phyloP scores from a whole-genome alignment of 2,329 filamentous ascomycete species.

The Calonectria pseudoturangicola region DNA sequence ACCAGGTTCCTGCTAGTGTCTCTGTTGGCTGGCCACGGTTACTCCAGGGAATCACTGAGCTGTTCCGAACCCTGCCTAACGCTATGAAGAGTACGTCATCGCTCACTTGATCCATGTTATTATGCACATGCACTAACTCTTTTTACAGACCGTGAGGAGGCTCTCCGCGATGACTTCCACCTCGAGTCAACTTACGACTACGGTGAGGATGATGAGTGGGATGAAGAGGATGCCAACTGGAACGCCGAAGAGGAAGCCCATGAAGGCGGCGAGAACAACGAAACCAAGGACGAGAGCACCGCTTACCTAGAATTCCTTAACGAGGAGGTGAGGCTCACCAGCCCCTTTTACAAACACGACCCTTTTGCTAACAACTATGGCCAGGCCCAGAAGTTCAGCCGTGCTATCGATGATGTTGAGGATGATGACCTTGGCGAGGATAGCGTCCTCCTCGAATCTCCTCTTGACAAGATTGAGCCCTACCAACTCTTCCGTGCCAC shows the following conservation, averaged over 20 bases:
- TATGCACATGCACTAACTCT: constrained; percentile 51
- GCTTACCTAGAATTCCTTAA: constrained; percentile 97
- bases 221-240: constrained; percentile 89
- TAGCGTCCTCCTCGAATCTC: constrained; percentile 92
- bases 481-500: constrained; percentile 91
- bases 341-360: neutral
- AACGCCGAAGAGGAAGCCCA: constrained; percentile 82
- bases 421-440: constrained; percentile 95
- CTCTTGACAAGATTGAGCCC: constrained; percentile 95
- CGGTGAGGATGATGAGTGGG: constrained; percentile 87
- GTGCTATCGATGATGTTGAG: constrained; percentile 80
- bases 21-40: constrained; percentile 96
- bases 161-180: constrained; percentile 89
- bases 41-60: constrained; percentile 88
- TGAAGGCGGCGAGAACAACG: constrained; percentile 77
- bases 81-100: constrained; percentile 85
- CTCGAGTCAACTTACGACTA: constrained; percentile 79
- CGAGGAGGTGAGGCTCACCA: constrained; percentile 79
- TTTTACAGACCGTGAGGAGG: constrained; percentile 87
- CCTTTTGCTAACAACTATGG: constrained; percentile 48
- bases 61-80: constrained; percentile 93
- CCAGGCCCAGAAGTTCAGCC: constrained; percentile 88
- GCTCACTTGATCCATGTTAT: too few relatives aligned
- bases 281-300: constrained; percentile 91
- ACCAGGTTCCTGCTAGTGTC: constrained; percentile 92